Conservation (phyloP, 2,329 filamentous ascomycete genomes). For the Fusarium mundagurra region DNA sequence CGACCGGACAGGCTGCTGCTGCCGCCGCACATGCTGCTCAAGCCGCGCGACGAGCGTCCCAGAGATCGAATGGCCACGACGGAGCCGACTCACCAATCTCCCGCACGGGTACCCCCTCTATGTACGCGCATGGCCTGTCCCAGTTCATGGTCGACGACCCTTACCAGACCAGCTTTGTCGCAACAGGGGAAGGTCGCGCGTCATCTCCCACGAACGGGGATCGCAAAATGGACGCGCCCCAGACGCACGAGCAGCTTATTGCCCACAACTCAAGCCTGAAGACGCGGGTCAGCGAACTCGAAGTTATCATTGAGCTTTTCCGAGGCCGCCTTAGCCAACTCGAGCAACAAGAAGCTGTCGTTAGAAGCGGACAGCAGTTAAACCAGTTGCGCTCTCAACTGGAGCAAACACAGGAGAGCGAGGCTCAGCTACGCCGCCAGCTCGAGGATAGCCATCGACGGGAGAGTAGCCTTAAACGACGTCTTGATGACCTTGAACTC, state of each 20-base stretch:
- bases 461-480: slow-evolving; percentile 83
- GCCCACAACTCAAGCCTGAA: slow-evolving; percentile 88
- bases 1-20: slow-evolving; percentile 57
- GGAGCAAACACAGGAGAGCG: slow-evolving; percentile 54
- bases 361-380: slow-evolving; percentile 69
- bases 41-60: slow-evolving; percentile 68
- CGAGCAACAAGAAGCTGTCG: slow-evolving; percentile 78
- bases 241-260: slow-evolving; percentile 82
- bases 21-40: slow-evolving; percentile 65
- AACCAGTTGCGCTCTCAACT: slow-evolving; percentile 67
- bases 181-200: slow-evolving; percentile 62
- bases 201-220: slow-evolving; percentile 64
- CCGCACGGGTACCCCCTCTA: slow-evolving; percentile 79
- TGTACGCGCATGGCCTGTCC: slow-evolving; percentile 79
- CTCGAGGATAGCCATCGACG: slow-evolving; percentile 81
- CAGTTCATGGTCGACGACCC: slow-evolving; percentile 81
- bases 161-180: slow-evolving; percentile 66
- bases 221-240: slow-evolving; percentile 74
- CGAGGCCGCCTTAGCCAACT: slow-evolving; percentile 80
- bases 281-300: slow-evolving; percentile 92
- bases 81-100: slow-evolving; percentile 82
- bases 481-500: slow-evolving; percentile 80
- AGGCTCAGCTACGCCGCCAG: slow-evolving; percentile 64
- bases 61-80: slow-evolving; percentile 80
- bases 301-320: slow-evolving; percentile 91